These are phyloP conservation scores for Imleria badia DNA, from an alignment of 768 basidiomycete genomes.

Conservation along the genomic window DNA sequence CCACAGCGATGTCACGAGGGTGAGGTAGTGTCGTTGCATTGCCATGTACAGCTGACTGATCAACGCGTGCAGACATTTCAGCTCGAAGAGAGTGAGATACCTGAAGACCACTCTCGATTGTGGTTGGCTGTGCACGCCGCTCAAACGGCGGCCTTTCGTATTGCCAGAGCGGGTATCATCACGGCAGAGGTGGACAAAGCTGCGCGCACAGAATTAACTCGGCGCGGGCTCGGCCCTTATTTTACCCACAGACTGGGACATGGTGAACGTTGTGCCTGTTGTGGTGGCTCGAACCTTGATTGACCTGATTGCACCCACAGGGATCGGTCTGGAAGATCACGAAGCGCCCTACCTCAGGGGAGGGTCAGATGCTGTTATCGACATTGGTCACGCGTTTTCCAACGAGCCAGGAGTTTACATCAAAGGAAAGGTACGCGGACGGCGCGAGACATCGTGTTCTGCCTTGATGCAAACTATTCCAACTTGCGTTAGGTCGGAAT, in stretches of 20 bases:
- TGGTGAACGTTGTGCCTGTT: slow-evolving; percentile 43
- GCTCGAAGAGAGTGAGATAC: slow-evolving; percentile 55
- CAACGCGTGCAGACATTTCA: slow-evolving; percentile 55
- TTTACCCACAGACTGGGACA: slow-evolving; percentile 86
- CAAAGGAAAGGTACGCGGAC: slow-evolving; percentile 54
- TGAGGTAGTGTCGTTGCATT: slow-evolving; percentile 34
- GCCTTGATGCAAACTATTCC: slow-evolving; percentile 7
- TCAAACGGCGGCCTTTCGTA: slow-evolving; percentile 52
- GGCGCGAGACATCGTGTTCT: neutral
- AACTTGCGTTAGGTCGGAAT: slow-evolving; percentile 58
- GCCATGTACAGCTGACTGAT: neutral
- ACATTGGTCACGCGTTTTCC: slow-evolving; percentile 72
- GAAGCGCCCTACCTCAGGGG: slow-evolving; percentile 80
- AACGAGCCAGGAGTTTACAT: slow-evolving; percentile 81
- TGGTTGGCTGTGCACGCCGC: slow-evolving; percentile 70
- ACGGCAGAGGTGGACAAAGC: slow-evolving; percentile 60
- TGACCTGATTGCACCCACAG: slow-evolving; percentile 36
- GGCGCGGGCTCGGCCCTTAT: slow-evolving; percentile 47
- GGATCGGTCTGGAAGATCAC: slow-evolving; percentile 83
- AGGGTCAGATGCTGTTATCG: slow-evolving; percentile 57
- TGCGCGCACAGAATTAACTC: slow-evolving; percentile 53
- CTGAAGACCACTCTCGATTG: slow-evolving; percentile 47
- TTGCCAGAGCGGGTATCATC: slow-evolving; percentile 46
- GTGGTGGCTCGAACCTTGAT: slow-evolving; percentile 11
- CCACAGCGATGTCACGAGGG: slow-evolving; percentile 74